Evolutionary conservation across 306 rosid genomes (phyloP), one percentile per base, ranked within the genome.

Genomic region (Trifolium pratense): DNA sequence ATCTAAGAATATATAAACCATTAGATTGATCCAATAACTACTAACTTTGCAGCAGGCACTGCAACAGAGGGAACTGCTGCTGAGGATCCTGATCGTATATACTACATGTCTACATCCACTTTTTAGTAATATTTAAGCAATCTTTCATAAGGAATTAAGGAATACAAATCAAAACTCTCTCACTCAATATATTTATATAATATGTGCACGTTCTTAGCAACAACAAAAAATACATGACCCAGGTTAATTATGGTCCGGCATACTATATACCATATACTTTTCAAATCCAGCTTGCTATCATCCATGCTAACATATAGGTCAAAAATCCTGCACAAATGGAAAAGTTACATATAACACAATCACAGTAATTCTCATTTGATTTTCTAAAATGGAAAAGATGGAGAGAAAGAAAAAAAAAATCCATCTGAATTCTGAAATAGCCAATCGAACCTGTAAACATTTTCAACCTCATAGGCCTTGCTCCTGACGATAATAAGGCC

Each of bases 371-470:
- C 12, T 77, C 59, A 66, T 58, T 56, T 31, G 49, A 43, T 32
- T 62, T 77, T 46, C 46, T 55, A 65, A 75, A 36, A 58, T 20
- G 39, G 18, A 31, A 29, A 29, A 29, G 6, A 4, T 29, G 5
- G 32, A 29, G 5, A 29, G 32, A 29, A 29, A 29, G 4, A 4
- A 29, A 29, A 29, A 4, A 29, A 29, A 29, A 4, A 4, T 29
- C 32, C 32, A 29, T 4, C 5, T 29, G 34, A 21, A 55, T 4
- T 4, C 5, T 29, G 34, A 21, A 55, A 20, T 36, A 16, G 49
- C 4, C 26, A 36, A 53, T 86, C 88, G 17, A 52, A 88, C 96
- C 93, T 79, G 74, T 64, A 4, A 85, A 20, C 74, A 80, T 49
- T 62, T 75, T 76, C 45, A 46, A 37, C 75, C 12, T 66, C 34